Percentiles rank a stretch among this genome's conserved stretches.
These are phyloP conservation scores for Venturia aucupariae DNA, from an alignment of 2,329 filamentous ascomycete genomes.

Conservation along the genomic window DNA sequence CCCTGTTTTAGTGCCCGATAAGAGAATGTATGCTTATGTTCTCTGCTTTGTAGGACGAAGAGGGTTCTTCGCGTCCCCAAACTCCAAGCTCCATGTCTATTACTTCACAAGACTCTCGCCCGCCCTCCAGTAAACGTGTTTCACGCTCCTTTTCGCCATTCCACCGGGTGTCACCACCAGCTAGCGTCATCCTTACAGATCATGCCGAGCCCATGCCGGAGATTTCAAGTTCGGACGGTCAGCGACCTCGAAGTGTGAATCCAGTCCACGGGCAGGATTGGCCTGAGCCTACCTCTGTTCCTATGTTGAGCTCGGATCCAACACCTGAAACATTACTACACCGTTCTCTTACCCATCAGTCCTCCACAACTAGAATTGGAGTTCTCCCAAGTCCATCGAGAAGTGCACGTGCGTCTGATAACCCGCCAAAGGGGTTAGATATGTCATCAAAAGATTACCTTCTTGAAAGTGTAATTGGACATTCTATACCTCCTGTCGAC, in stretches of 20 bases:
- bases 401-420: not conserved
- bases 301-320: not conserved
- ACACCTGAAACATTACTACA: not conserved
- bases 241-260: not conserved
- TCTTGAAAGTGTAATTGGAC: not conserved
- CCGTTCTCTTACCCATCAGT: not conserved
- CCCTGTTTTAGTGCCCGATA: not conserved
- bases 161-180: not conserved
- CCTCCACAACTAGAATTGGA: not conserved
- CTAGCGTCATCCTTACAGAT: not conserved
- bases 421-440: not conserved
- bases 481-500: not conserved
- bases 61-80: constrained; percentile 2
- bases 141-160: constrained; percentile 8
- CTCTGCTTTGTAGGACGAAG: constrained; percentile 8
- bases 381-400: not conserved
- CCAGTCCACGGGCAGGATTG: not conserved
- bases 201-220: not conserved
- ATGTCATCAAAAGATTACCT: not conserved
- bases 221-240: not conserved
- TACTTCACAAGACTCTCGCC: constrained; percentile 1
- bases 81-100: constrained; percentile 12
- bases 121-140: constrained; percentile 4
- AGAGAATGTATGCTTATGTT: constrained; percentile 9
- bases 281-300: not conserved